These are phyloP conservation scores for Hortaea sp. DNA, from an alignment of 2,329 filamentous ascomycete genomes.

Conservation along the genomic window DNA sequence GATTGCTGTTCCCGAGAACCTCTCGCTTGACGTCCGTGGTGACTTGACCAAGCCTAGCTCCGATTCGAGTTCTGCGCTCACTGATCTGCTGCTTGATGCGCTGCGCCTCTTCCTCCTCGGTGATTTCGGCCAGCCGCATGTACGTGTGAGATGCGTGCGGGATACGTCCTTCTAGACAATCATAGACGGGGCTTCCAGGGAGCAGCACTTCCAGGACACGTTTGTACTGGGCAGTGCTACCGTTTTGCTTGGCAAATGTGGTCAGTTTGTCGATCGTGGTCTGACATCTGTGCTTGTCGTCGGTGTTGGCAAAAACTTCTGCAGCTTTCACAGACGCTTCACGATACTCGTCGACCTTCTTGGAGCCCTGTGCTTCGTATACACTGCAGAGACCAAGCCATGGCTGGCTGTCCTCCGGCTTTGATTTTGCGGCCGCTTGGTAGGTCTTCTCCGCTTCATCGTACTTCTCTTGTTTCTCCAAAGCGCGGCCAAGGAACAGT, in stretches of 20 bases:
- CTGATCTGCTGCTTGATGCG: conserved; percentile 83
- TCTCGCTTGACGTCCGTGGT: conserved; percentile 81
- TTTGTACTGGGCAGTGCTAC: conserved; percentile 63
- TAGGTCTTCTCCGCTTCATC: conserved; percentile 72
- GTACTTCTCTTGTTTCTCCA: conserved; percentile 62
- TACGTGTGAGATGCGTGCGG: conserved; percentile 73
- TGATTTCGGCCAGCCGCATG: conserved; percentile 68
- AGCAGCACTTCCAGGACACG: conserved; percentile 66
- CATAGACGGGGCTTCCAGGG: conserved; percentile 71
- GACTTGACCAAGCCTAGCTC: conserved; percentile 73
- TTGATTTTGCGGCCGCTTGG: conserved; percentile 58
- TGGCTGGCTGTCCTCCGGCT: conserved; percentile 66
- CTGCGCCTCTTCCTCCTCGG: conserved; percentile 78
- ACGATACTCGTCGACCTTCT: conserved; percentile 64
- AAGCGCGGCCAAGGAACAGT: conserved; percentile 78
- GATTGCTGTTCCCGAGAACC: conserved; percentile 61
- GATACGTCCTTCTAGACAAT: conserved; percentile 71
- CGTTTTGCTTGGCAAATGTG: conserved; percentile 61
- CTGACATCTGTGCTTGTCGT: conserved; percentile 50
- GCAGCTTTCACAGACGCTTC: conserved; percentile 63
- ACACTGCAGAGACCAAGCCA: conserved; percentile 85
- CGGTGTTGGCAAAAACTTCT: conserved; percentile 58
- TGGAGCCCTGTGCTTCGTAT: conserved; percentile 64
- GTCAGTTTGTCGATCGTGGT: conserved; percentile 69
- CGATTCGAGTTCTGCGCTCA: conserved; percentile 76